phyloP scores from a whole-genome alignment of 805 yeast species.

The Candida fluviatilis region DNA sequence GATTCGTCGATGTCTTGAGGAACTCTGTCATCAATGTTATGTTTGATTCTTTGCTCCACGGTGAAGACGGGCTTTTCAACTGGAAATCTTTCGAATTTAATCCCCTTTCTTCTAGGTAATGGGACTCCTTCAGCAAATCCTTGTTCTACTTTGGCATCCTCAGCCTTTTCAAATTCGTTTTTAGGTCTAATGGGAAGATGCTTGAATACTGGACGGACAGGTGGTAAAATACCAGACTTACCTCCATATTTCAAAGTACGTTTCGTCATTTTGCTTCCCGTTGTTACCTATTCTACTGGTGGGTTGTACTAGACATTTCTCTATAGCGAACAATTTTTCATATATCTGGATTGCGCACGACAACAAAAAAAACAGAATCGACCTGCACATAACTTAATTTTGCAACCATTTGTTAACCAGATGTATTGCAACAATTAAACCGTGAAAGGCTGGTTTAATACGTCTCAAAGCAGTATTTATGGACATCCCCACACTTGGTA shows the following conservation, averaged over 20 bases:
- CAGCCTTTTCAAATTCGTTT: slow-evolving; percentile 38
- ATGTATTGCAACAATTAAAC: neutral
- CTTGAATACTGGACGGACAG: slow-evolving; percentile 70
- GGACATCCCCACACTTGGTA: slow-evolving; percentile 57
- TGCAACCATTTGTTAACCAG: neutral
- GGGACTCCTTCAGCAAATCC: slow-evolving; percentile 72
- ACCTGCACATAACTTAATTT: neutral
- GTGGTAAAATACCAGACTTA: slow-evolving; percentile 81
- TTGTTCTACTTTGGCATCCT: slow-evolving; percentile 42
- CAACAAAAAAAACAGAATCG: neutral
- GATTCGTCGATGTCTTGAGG: slow-evolving; percentile 28
- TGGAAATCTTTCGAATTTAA: slow-evolving; percentile 48
- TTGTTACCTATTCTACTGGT: neutral
- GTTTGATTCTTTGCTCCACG: slow-evolving; percentile 55
- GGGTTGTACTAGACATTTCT: neutral
- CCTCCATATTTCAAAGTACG: slow-evolving; percentile 50
- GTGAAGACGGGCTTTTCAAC: slow-evolving; percentile 50
- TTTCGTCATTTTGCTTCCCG: slow-evolving; percentile 37
- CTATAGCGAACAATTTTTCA: slow-evolving; percentile 1
- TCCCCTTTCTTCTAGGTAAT: slow-evolving; percentile 56
- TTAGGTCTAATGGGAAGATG: slow-evolving; percentile 52
- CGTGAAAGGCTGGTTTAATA: too few species aligned
- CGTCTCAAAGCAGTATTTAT: too few species aligned
- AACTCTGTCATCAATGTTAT: slow-evolving; percentile 46
- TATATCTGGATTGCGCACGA: neutral